These are phyloP conservation scores for Linum usitatissimum DNA, from an alignment of 345 rosid species.

Conservation along the genomic window DNA sequence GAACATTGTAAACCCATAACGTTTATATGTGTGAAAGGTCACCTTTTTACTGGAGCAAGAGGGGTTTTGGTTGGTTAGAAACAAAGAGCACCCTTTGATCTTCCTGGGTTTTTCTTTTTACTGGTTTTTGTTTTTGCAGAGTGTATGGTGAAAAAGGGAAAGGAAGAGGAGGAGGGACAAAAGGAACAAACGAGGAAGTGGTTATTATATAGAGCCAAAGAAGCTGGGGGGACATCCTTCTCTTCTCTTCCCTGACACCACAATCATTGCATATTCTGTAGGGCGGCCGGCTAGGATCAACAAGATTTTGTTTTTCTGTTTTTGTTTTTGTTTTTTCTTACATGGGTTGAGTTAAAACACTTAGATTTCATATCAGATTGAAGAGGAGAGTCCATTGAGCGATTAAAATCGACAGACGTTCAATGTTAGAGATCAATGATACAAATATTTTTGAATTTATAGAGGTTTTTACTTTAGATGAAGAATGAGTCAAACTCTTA, in stretches of 20 bases:
- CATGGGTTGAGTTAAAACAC: no score
- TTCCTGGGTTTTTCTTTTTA: not conserved
- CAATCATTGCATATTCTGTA: slow-evolving; percentile 64
- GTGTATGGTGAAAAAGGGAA: slow-evolving; percentile 13
- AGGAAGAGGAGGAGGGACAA: slow-evolving; percentile 31
- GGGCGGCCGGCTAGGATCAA: slow-evolving; percentile 76
- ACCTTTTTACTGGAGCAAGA: slow-evolving; percentile 24
- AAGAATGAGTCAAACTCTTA: no score
- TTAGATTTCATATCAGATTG: no score
- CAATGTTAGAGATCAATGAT: no score
- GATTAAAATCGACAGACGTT: no score
- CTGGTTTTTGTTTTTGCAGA: slow-evolving; percentile 10
- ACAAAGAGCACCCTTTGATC: slow-evolving; percentile 24
- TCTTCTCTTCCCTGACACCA: slow-evolving; percentile 66
- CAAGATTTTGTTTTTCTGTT: slow-evolving; percentile 12
- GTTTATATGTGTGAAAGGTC: slow-evolving; percentile 27
- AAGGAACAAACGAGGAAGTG: slow-evolving; percentile 25
- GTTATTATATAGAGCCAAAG: slow-evolving; percentile 46
- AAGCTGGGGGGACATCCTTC: slow-evolving; percentile 14
- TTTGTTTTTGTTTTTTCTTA: not conserved
- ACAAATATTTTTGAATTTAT: no score
- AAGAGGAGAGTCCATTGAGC: no score
- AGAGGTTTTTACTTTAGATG: no score
- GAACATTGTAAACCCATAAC: not conserved
- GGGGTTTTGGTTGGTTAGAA: slow-evolving; percentile 17